Conservation (phyloP, 179 eudicot genomes). For the Silene coronaria region DNA sequence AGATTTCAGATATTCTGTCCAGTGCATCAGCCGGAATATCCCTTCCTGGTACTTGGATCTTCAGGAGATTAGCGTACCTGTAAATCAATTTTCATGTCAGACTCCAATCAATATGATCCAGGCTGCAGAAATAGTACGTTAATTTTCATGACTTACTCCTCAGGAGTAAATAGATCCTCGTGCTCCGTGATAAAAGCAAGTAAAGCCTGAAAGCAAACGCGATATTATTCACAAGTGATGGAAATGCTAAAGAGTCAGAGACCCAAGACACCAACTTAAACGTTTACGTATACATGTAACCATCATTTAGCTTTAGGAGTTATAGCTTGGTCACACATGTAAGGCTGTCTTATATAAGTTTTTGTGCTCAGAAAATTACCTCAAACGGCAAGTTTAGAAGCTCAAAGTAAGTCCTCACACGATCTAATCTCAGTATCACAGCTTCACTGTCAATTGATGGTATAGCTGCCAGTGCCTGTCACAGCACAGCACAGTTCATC, state of each 20-base stretch:
- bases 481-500: not conserved
- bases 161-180: constrained; percentile 55
- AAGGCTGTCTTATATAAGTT: not conserved
- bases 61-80: constrained; percentile 73
- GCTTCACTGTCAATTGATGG: constrained; percentile 82
- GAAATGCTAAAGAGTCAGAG: not conserved
- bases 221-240: constrained; percentile 10
- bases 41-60: constrained; percentile 82
- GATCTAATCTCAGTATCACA: constrained; percentile 72
- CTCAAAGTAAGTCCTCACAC: constrained; percentile 91
- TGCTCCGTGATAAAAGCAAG: constrained; percentile 91
- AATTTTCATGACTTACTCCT: constrained; percentile 57
- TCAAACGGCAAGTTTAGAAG: constrained; percentile 95
- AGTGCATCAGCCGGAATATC: constrained; percentile 82
- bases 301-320: not conserved
- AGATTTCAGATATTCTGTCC: constrained; percentile 55
- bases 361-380: constrained; percentile 34
- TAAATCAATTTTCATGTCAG: constrained; percentile 18
- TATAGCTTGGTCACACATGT: not conserved
- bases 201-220: constrained; percentile 57
- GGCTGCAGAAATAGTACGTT: constrained; percentile 4
- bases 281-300: not conserved
- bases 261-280: not conserved
- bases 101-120: constrained; percentile 8
- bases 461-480: constrained; percentile 85